Percentiles rank a stretch among this genome's conserved stretches.
Evolutionary conservation across 345 rosid genomes (phyloP).

Genomic region (Toxicodendron radicans): DNA sequence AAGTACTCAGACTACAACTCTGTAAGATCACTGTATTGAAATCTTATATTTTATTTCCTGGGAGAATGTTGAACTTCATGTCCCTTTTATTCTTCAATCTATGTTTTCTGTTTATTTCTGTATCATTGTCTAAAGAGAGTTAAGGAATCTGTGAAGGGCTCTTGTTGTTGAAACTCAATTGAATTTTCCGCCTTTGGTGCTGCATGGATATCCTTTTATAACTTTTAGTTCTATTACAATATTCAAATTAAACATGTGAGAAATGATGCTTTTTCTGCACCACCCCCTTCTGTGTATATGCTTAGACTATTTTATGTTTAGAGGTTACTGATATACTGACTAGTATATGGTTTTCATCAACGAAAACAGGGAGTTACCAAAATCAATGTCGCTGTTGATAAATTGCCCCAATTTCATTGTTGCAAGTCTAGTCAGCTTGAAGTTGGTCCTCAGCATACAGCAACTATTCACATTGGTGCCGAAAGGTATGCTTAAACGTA

Average conservation of each 20-base stretch:
- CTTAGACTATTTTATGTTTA: not conserved
- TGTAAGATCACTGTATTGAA: conserved; percentile 42
- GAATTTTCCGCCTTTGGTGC: not conserved
- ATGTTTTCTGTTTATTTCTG: not conserved
- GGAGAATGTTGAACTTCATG: not conserved
- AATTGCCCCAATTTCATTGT: conserved; percentile 60
- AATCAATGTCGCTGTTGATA: conserved; percentile 72
- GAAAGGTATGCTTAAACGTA: conserved; percentile 54
- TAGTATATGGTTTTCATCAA: not conserved
- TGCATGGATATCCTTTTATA: not conserved
- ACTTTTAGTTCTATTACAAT: not conserved
- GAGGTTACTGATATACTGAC: not conserved
- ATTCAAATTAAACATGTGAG: not conserved
- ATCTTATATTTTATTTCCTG: not conserved
- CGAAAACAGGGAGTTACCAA: conserved; percentile 70
- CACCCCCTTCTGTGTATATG: not conserved
- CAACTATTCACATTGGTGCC: conserved; percentile 77
- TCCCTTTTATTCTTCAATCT: not conserved
- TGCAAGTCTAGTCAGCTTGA: conserved; percentile 49
- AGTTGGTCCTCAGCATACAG: conserved; percentile 75
- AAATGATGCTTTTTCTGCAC: not conserved
- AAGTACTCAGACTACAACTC: conserved; percentile 77
- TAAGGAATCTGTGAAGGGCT: not conserved
- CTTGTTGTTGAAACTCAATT: not conserved
- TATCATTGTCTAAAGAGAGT: not conserved